A percentile compares a stretch with the other conserved stretches of the same genome.
Conservation (phyloP, 805 yeast species). For the Cyberlindnera amylophila region DNA sequence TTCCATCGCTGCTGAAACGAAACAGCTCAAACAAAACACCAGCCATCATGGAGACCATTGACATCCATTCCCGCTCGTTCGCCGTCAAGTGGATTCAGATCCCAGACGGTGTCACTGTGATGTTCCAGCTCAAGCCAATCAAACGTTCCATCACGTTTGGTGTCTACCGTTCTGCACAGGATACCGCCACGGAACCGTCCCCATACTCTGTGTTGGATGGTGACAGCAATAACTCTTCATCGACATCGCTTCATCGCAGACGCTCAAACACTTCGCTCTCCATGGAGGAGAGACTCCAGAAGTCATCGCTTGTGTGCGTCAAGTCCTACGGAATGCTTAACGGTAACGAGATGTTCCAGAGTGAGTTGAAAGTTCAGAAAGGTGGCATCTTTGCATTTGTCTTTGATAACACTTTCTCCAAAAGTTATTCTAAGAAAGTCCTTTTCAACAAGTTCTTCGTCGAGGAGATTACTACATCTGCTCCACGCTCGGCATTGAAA, state of each 20-base stretch:
- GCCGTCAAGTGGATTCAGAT: slow-evolving; percentile 88
- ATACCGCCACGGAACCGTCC: slow-evolving; percentile 8
- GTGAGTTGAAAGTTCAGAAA: slow-evolving; percentile 50
- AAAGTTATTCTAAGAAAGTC: slow-evolving; percentile 77
- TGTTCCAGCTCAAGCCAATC: slow-evolving; percentile 80
- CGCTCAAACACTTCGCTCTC: slow-evolving; percentile 36
- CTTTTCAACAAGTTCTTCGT: slow-evolving; percentile 47
- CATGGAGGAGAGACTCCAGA: slow-evolving; percentile 54
- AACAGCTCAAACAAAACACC: background rate
- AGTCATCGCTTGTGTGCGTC: slow-evolving; percentile 47
- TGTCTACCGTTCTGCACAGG: slow-evolving; percentile 29
- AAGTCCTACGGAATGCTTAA: slow-evolving; percentile 53
- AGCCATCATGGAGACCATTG: slow-evolving; percentile 74
- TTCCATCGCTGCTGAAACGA: too few species aligned
- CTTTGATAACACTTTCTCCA: slow-evolving; percentile 88
- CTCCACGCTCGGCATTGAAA: background rate
- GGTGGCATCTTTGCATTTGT: slow-evolving; percentile 84
- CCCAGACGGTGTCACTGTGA: slow-evolving; percentile 59
- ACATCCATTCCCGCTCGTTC: slow-evolving; percentile 84
- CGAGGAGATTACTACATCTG: slow-evolving; percentile 22
- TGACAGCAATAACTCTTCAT: slow-evolving; percentile 17
- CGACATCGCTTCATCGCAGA: slow-evolving; percentile 23
- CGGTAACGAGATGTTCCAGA: slow-evolving; percentile 61
- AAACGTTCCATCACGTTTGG: slow-evolving; percentile 52
- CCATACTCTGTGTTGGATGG: slow-evolving; percentile 29